Conservation (phyloP, 2,329 filamentous ascomycete species). For the Sclerotinia minor region DNA sequence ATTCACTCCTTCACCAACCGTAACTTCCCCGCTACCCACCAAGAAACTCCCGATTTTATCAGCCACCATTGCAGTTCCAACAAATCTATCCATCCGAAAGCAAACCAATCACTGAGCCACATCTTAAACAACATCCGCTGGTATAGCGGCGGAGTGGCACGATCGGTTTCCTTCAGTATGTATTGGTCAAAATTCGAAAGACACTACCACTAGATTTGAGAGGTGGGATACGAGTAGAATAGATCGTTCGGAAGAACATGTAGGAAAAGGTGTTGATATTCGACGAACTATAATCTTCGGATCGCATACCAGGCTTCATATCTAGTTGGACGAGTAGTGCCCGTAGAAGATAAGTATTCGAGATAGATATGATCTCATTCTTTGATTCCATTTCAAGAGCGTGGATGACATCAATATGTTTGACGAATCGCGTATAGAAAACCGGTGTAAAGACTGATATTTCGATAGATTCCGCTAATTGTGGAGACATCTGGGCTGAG, state of each 20-base stretch:
- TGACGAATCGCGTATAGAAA: conserved; percentile 67
- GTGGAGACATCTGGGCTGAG: conserved; percentile 30
- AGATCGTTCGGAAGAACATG: background rate
- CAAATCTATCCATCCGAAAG: conserved; percentile 18
- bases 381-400: conserved; percentile 7
- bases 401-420: conserved; percentile 49
- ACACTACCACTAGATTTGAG: background rate
- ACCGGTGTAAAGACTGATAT: conserved; percentile 62
- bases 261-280: background rate
- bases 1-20: background rate
- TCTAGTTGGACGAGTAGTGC: background rate
- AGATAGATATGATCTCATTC: conserved; percentile 10
- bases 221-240: background rate
- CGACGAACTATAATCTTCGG: background rate
- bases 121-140: conserved; percentile 10
- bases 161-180: background rate
- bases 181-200: conserved; percentile 8
- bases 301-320: too few relatives aligned
- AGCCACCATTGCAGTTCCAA: conserved; percentile 16
- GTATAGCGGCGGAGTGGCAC: background rate
- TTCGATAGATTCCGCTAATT: conserved; percentile 45
- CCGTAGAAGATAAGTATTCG: conserved; percentile 3
- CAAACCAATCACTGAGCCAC: conserved; percentile 12
- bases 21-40: conserved; percentile 12
- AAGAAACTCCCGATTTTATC: background rate